A percentile compares a stretch with the other conserved stretches of the same genome.
phyloP scores from a whole-genome alignment of 169 alveolate species.

The Cryptosporidium tyzzeri region DNA sequence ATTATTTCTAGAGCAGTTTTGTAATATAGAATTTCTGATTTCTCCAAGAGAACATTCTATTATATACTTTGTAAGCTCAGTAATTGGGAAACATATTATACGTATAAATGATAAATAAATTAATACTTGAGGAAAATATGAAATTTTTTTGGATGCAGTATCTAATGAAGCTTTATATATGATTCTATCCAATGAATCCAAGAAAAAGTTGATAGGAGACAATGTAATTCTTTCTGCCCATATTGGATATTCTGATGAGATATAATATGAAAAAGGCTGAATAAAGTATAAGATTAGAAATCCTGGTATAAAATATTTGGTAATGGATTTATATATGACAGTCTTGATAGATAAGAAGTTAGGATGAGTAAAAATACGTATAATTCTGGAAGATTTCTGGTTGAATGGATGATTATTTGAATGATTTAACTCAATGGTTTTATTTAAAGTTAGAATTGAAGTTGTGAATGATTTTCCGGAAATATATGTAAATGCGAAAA shows the following conservation, averaged over 20 bases:
- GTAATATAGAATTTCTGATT: neutral
- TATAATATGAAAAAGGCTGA: constrained; percentile 42
- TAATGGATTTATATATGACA: neutral
- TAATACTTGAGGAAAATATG: constrained; percentile 23
- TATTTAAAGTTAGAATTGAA: neutral
- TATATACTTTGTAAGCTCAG: constrained; percentile 11
- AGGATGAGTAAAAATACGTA: neutral
- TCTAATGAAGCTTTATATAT: constrained; percentile 14
- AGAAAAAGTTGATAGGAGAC: constrained; percentile 50
- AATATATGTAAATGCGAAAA: constrained; percentile 25
- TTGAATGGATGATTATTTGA: neutral
- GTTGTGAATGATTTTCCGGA: constrained; percentile 41
- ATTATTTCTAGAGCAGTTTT: neutral
- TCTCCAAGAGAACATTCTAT: constrained; percentile 21
- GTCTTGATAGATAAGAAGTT: neutral
- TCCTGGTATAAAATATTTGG: constrained; percentile 33
- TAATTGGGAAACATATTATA: constrained; percentile 1
- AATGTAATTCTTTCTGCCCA: constrained; percentile 40
- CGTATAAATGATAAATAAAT: constrained; percentile 11
- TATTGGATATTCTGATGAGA: constrained; percentile 4
- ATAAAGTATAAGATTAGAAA: constrained; percentile 11
- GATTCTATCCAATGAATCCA: constrained; percentile 39
- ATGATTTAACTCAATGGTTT: neutral
- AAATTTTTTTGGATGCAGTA: neutral
- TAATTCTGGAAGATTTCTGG: neutral